Base-by-base conservation (phyloP, 1,139 yeast genomes). In the Candida pseudoviswanathii region DNA sequence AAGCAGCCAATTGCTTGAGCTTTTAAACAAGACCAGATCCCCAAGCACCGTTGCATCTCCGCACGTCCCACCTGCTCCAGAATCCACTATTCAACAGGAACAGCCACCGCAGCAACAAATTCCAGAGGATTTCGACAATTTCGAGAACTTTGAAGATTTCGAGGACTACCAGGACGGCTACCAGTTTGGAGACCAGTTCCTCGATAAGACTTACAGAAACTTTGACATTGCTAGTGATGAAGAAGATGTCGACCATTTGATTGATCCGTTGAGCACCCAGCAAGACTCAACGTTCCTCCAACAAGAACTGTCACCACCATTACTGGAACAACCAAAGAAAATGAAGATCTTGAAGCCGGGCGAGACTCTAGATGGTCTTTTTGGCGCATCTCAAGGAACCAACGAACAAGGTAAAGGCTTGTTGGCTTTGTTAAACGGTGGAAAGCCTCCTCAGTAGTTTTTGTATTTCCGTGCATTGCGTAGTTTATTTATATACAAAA, bases 211-310 rank as follows among this genome's bases (percentile, higher is more conserved):
- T 10, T 57, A 49, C 43, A 50, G 50, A 40, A 52, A 49, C 39
- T 67, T 69, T 52, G 76, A 68, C 44, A 64, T 68, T 34, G 78
- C 71, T 21, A 67, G 73, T 54, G 73, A 68, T 44, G 77, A 73
- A 45, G 73, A 66, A 46, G 54, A 53, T 50, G 54, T 53, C 9
- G 59, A 52, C 42, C 53, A 51, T 43, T 46, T 52, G 37, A 45
- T 49, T 31, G 58, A 51, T 43, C 49, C 55, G 24, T 44, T 52
- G 25, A 32, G 8, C 7, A 44, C 43, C n/a, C 46, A 29, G 5
- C 46, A 29, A 4, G 10, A 37, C 24, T 32, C 21, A 9, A 33
- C 41, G 10, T 41, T 36, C 3, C 34, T n/a, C 4, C 46, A 29
- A 2, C 40, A 30, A 16, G 22, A 27, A 10, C 42, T 32, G 5